Conservation (phyloP, 495 filamentous ascomycete species). For the Xylaria longipes region DNA sequence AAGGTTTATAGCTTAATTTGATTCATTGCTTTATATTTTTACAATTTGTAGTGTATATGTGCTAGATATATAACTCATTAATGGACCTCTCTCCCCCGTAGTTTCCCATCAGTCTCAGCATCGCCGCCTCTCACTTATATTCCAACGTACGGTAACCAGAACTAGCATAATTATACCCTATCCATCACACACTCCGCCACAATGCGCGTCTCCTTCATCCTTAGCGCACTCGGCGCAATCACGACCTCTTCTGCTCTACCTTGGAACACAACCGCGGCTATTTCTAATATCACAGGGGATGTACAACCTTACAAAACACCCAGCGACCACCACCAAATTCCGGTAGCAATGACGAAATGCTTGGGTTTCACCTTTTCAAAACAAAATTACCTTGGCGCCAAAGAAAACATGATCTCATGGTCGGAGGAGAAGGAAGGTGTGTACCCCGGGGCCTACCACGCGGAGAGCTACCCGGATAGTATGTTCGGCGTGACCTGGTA, state of each 20-base stretch:
- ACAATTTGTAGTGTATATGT: not conserved
- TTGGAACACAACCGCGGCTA: not conserved
- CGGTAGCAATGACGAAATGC: not conserved
- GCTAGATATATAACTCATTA: no score
- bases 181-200: not conserved
- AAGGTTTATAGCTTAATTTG: no score
- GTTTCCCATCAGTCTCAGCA: not conserved
- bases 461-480: not conserved
- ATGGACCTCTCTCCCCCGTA: not conserved
- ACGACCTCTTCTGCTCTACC: not conserved
- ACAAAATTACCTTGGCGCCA: not conserved
- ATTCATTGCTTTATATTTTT: not conserved
- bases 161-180: not conserved
- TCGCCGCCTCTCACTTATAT: not conserved
- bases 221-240: slow-evolving; percentile 12
- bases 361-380: not conserved
- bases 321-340: not conserved
- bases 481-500: slow-evolving; percentile 23
- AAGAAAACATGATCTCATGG: not conserved
- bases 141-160: not conserved
- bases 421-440: not conserved
- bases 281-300: not conserved
- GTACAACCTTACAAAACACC: not conserved
- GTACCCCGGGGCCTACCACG: not conserved
- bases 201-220: not conserved